A percentile compares a stretch with the other conserved stretches of the same genome.
phyloP scores from a whole-genome alignment of 768 basidiomycete species.

The Butyriboletus loyo region DNA sequence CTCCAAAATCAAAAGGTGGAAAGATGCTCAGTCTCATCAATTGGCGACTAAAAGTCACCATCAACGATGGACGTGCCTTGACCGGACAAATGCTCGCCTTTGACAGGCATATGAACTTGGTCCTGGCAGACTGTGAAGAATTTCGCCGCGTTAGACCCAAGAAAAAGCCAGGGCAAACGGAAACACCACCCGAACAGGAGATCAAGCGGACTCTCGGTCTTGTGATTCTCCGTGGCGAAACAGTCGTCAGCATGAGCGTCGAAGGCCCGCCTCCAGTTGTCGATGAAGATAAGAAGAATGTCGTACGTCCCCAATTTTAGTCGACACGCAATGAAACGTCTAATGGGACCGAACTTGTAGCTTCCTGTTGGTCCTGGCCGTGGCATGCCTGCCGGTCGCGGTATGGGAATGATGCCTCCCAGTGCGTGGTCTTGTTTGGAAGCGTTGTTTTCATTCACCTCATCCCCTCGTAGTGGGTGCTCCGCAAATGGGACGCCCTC shows the following conservation, averaged over 20 bases:
- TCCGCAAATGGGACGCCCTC: conserved; percentile 63
- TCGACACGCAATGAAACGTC: conserved; percentile 1
- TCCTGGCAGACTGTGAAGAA: conserved; percentile 97
- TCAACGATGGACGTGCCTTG: conserved; percentile 94
- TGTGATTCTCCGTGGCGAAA: conserved; percentile 94
- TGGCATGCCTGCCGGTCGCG: conserved; percentile 94
- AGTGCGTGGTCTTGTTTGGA: conserved; percentile 44
- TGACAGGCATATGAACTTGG: conserved; percentile 99
- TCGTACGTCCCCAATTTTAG: conserved; percentile 43
- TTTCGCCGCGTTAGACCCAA: conserved; percentile 90
- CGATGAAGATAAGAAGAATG: conserved; percentile 86
- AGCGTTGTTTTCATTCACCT: conserved; percentile 14
- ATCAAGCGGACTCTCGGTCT: conserved; percentile 96
- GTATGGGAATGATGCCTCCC: conserved; percentile 93
- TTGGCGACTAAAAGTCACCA: conserved; percentile 94
- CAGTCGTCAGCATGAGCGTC: conserved; percentile 90
- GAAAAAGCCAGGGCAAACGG: conserved; percentile 79
- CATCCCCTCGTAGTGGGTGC: conserved; percentile 47
- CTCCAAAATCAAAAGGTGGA: conserved; percentile 96
- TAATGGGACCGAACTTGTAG: conserved; percentile 39
- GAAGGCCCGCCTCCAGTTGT: conserved; percentile 93
- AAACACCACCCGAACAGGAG: conserved; percentile 79
- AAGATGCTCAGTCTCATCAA: conserved; percentile 98
- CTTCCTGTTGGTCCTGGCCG: conserved; percentile 87
- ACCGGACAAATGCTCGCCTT: conserved; percentile 99